Base-by-base conservation (phyloP, 83 land plant genomes). In the Diphasiastrum complanatum region DNA sequence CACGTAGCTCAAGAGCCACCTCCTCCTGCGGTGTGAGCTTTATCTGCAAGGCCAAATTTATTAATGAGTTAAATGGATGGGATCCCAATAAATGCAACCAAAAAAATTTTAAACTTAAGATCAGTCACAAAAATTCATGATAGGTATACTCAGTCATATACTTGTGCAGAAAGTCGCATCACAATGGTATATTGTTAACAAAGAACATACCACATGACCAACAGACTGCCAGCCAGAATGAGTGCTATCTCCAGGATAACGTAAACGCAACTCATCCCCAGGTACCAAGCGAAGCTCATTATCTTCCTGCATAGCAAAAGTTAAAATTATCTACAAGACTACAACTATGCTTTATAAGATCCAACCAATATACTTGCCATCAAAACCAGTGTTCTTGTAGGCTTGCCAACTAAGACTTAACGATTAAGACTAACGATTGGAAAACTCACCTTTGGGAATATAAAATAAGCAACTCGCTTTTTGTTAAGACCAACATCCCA, bases 401-500 rank as follows among this genome's bases (percentile, higher is more conserved):
- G 8, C 8, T 40, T 8, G 43, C 16, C 8, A 8, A 40, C 8
- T 16, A 40, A 40, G 16, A 40, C 12, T 8, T 8, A 40, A 8
- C 8, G 12, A 40, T 40, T 8, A 16, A 40, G 16, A 40, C n/a
- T n/a, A n/a, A n/a, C n/a, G n/a, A 20, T 23, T 52, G 2, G 1
- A 23, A 2, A 5, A 51, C 40, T 20, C 24, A 89, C 99, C 99
- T 95, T 95, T 47, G 99, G 97, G 47, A 95, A 95, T 5, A 95
- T 87, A 81, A 95, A 95, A 63, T 89, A 95, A 6, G 99, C 99
- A 56, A 95, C 50, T 5, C 99, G 92, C 77, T 95, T 95, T 77
- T 95, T 95, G 78, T 95, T 95, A 23, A 95, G 85, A 38, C 99
- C 99, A 79, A 95, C 75, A 69, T 89, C 99, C 99, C 99, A 95